Evolutionary conservation across 2,329 filamentous ascomycete species (phyloP).

Genomic region (Xylaria sp.): DNA sequence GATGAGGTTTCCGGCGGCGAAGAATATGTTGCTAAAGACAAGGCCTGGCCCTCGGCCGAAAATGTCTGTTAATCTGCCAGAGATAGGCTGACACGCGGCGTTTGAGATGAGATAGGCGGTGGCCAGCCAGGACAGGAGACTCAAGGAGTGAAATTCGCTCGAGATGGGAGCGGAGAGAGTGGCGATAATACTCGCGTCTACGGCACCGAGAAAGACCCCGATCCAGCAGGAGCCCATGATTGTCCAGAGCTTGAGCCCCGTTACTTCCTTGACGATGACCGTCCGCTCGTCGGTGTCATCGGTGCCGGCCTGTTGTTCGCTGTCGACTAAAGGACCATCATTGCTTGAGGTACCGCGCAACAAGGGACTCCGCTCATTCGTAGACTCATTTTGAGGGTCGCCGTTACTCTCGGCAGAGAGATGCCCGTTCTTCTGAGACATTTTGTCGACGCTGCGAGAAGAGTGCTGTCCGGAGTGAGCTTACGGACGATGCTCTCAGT

Average conservation of each 20-base stretch:
- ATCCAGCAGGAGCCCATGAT: constrained; percentile 68
- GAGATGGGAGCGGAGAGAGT: constrained; percentile 87
- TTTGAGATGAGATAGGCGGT: constrained; percentile 90
- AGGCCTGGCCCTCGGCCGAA: constrained; percentile 83
- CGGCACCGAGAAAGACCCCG: constrained; percentile 71
- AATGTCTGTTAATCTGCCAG: constrained; percentile 87
- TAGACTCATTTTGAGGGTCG: constrained; percentile 11
- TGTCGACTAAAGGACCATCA: background rate
- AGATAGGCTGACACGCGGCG: constrained; percentile 85
- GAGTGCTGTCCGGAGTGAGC: background rate
- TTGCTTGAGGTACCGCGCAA: constrained; percentile 35
- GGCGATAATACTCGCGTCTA: constrained; percentile 85
- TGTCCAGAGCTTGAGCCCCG: constrained; percentile 60
- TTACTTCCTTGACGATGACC: constrained; percentile 61
- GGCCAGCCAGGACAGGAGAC: constrained; percentile 86
- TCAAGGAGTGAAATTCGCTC: constrained; percentile 82
- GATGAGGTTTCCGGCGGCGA: constrained; percentile 82
- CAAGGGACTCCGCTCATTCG: constrained; percentile 42
- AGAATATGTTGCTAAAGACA: constrained; percentile 82
- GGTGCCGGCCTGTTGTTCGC: constrained; percentile 29
- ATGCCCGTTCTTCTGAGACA: constrained; percentile 36
- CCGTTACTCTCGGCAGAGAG: constrained; percentile 27
- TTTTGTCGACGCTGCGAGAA: constrained; percentile 25
- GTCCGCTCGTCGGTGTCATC: constrained; percentile 60
- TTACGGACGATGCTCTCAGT: background rate